These are phyloP conservation scores for Triticum monococcum DNA, from an alignment of 176 grass and related monocot genomes.

Conservation along the genomic window DNA sequence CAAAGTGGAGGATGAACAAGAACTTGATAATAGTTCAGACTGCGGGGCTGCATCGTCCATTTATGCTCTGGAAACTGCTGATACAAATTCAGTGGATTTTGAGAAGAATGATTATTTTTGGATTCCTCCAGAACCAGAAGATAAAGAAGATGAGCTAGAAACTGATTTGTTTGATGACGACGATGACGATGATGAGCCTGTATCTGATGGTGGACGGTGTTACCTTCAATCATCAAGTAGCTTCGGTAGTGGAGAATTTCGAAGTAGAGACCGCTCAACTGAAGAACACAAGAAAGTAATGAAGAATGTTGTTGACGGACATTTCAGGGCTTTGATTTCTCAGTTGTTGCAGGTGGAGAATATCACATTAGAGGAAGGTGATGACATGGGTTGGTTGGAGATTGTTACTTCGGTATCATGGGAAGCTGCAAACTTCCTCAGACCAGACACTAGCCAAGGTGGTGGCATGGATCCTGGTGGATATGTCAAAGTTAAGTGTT, in stretches of 20 bases:
- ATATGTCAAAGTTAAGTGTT: conserved; percentile 94
- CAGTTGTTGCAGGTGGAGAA: conserved; percentile 83
- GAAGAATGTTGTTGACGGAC: conserved; percentile 80
- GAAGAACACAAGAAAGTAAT: conserved; percentile 81
- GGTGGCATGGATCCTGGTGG: conserved; percentile 92
- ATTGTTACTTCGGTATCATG: conserved; percentile 81
- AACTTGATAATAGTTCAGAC: conserved; percentile 81
- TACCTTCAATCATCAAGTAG: conserved; percentile 61
- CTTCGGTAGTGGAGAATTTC: conserved; percentile 62
- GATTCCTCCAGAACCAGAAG: conserved; percentile 89
- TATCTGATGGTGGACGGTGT: conserved; percentile 39
- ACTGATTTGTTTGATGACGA: conserved; percentile 42
- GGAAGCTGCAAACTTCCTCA: conserved; percentile 90
- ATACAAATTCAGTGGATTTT: conserved; percentile 67
- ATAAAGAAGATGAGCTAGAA: conserved; percentile 74
- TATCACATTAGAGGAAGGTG: conserved; percentile 58
- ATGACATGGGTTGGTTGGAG: conserved; percentile 80
- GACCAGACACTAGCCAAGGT: conserved; percentile 72
- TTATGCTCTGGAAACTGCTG: conserved; percentile 69
- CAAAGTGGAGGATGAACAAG: conserved; percentile 78
- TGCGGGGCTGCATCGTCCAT: conserved; percentile 77
- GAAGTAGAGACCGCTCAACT: conserved; percentile 48
- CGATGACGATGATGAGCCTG: conserved; percentile 29
- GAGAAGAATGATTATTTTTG: conserved; percentile 79
- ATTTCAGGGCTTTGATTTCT: conserved; percentile 87